These are phyloP conservation scores for Epichloe gansuensis DNA, from an alignment of 2,329 filamentous ascomycete genomes.

Conservation along the genomic window DNA sequence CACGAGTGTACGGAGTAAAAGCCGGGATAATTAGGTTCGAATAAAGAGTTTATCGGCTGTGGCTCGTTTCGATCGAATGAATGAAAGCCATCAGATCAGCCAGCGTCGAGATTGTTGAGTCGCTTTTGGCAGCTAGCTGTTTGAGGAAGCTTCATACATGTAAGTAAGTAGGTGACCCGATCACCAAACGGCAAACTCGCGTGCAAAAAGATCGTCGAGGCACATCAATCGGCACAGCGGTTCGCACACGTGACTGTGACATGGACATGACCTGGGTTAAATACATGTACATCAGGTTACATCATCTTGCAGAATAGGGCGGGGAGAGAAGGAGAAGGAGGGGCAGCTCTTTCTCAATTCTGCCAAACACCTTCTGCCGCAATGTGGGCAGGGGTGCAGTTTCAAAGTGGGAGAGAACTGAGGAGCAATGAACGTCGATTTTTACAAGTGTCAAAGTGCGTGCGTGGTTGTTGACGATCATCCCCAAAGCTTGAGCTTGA, in stretches of 20 bases:
- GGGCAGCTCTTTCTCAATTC: no score
- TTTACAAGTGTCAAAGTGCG: background rate
- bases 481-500: background rate
- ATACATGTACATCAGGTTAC: no score
- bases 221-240: background rate
- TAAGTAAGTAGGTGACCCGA: background rate
- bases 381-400: background rate
- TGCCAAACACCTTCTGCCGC: no score
- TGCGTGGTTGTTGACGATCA: background rate
- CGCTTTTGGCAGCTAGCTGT: no score
- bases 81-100: background rate
- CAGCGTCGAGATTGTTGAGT: no score
- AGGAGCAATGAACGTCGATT: background rate
- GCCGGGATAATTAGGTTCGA: no score
- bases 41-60: no score
- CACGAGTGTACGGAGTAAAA: background rate
- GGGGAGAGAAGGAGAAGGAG: no score
- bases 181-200: background rate
- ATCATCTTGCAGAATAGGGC: no score
- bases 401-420: conserved; percentile 1
- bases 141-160: background rate
- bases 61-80: background rate
- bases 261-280: background rate
- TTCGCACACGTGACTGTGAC: background rate
- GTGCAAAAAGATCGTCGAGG: background rate